Evolutionary conservation across 345 rosid genomes (phyloP), one percentile per base, ranked within the genome.

Genomic region (Cochlearia excelsa): DNA sequence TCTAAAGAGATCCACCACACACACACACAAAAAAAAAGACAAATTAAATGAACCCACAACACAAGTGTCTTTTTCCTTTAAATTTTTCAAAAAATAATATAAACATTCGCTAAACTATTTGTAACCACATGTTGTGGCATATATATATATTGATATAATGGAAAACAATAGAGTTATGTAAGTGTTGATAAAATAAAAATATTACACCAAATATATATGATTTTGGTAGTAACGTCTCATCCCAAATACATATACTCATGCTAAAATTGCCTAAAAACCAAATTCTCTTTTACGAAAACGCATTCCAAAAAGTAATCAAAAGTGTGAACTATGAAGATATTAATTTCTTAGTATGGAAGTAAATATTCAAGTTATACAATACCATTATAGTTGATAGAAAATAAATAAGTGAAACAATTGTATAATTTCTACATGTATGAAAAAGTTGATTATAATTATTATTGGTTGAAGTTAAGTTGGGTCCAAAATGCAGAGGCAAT

Each of bases 301-400:
- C 61, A 68, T 52, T 54, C 59, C 53, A 6, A 52, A 30, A 51
- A 68, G 48, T 59, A 59, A 68, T 30, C 43, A 38, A 45, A 51
- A 39, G 53, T 59, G 43, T 45, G 41, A 59, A 59, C 28, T 52
- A 31, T 45, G 41, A 37, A 54, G 5, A 28, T 51, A 51, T 16
- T 54, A 9, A 37, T 11, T 53, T 34, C 30, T 46, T 38, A 16
- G 9, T 54, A 7, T 23, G 39, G 7, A 23, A 7, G 6, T 30
- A 55, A 0, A 54, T 29, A 30, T 23, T 6, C 7, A 0, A 47
- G 10, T 30, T 3, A 6, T 26, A 6, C 26, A 9, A 16, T 8
- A 40, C 10, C 46, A 30, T 43, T 57, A 5, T 43, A 3, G 8
- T 31, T 3, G 41, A 23, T 51, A 30, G 40, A 30, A 57, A 31